Percentiles rank a stretch among this genome's conserved stretches.
These are phyloP conservation scores for Panicum hallii DNA, from an alignment of 202 grass and related monocot species.

Conservation along the genomic window DNA sequence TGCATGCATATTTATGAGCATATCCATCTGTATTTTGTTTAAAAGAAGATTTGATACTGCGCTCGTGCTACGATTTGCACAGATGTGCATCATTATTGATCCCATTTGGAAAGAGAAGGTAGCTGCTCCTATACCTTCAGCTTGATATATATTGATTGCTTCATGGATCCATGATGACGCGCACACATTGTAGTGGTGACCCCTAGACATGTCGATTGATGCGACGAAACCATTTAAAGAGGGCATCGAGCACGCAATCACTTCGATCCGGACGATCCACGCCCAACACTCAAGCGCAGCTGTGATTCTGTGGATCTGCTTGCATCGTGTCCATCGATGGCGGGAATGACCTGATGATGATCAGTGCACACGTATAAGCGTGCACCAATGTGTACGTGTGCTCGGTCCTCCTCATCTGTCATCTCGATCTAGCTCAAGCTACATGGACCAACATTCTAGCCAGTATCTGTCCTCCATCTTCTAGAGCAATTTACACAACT, in stretches of 20 bases:
- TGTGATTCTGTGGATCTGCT: neutral
- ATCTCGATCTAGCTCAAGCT: neutral
- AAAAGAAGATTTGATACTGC: too few relatives aligned
- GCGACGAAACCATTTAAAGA: slow-evolving; percentile 25
- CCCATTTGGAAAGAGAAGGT: neutral
- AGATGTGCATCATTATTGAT: neutral
- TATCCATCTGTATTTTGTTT: too few relatives aligned
- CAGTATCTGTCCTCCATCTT: neutral
- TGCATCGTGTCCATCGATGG: neutral
- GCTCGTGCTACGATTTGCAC: too few relatives aligned
- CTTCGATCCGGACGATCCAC: slow-evolving; percentile 3
- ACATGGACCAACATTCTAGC: neutral
- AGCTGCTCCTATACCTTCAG: neutral
- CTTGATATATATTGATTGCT: neutral
- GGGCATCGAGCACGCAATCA: slow-evolving; percentile 34
- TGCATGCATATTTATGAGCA: too few relatives aligned
- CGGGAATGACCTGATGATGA: neutral
- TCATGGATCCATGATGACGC: slow-evolving; percentile 42
- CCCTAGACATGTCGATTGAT: slow-evolving; percentile 31
- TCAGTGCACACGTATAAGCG: neutral
- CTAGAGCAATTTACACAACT: neutral
- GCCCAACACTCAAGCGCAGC: neutral
- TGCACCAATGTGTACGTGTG: neutral
- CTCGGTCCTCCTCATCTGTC: neutral
- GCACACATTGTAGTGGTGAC: slow-evolving; percentile 6